A percentile compares a stretch with the other conserved stretches of the same genome.
Evolutionary conservation across 2,329 filamentous ascomycete species (phyloP).

Genomic region (Microsporum ferrugineum): DNA sequence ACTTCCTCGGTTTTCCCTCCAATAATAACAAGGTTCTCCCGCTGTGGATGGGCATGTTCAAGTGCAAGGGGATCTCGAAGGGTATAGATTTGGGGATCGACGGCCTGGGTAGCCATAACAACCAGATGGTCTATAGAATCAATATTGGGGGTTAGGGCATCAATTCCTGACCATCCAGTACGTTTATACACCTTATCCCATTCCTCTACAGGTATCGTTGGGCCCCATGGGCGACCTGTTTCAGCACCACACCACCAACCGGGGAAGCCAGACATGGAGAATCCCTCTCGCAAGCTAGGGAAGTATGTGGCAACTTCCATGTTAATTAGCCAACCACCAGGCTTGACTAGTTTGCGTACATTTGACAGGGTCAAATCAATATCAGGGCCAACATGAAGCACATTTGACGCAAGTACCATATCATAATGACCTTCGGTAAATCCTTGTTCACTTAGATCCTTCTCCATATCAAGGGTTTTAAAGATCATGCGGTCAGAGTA

Average conservation of each 20-base stretch:
- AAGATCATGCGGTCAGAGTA: conserved; percentile 24
- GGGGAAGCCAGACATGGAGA: conserved; percentile 24
- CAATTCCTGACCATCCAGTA: conserved; percentile 12
- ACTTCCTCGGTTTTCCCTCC: background rate
- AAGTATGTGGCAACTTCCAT: conserved; percentile 28
- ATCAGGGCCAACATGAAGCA: conserved; percentile 29
- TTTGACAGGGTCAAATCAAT: conserved; percentile 24
- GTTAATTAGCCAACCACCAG: conserved; percentile 39
- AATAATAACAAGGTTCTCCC: background rate
- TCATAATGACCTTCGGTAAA: conserved; percentile 24
- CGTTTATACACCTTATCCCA: conserved; percentile 9
- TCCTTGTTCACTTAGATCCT: conserved; percentile 12
- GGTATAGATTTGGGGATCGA: background rate
- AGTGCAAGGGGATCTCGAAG: background rate
- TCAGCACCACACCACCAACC: conserved; percentile 19
- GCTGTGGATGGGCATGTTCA: background rate
- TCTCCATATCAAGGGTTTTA: conserved; percentile 18
- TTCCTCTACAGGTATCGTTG: background rate
- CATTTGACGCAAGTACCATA: conserved; percentile 30
- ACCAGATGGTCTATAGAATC: background rate
- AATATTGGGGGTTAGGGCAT: conserved; percentile 4
- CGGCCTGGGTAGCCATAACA: background rate
- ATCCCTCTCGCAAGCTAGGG: conserved; percentile 16
- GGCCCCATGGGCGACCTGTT: conserved; percentile 5
- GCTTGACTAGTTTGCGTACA: conserved; percentile 30